phyloP scores from a whole-genome alignment of 176 grass and related monocot genomes.

The Carex pumila region DNA sequence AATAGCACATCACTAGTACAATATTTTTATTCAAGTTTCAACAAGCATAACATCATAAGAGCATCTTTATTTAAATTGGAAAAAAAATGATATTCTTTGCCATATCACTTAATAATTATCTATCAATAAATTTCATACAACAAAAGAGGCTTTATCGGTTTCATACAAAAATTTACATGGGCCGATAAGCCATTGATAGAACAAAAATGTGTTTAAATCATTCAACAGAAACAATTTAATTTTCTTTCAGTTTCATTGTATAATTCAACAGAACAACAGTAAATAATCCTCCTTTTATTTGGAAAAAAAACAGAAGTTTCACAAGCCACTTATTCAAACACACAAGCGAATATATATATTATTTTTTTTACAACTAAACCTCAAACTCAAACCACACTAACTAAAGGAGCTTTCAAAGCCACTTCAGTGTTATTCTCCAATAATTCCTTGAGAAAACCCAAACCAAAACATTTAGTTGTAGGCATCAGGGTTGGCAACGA shows the following conservation, averaged over 20 bases:
- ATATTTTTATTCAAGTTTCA: too few relatives aligned
- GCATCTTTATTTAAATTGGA: too few relatives aligned
- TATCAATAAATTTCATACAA: too few relatives aligned
- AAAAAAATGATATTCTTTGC: too few relatives aligned
- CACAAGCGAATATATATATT: neutral
- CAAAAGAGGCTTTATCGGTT: too few relatives aligned
- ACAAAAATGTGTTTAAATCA: neutral
- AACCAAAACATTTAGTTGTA: slow-evolving; percentile 38
- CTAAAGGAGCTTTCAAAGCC: neutral
- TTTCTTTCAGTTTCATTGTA: neutral
- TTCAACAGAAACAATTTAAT: neutral
- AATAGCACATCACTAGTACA: too few relatives aligned
- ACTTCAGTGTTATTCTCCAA: neutral
- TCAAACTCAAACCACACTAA: neutral
- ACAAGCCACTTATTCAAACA: neutral
- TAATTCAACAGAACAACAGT: neutral
- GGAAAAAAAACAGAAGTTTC: neutral
- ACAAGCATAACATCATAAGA: too few relatives aligned
- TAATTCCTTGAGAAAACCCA: neutral
- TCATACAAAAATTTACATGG: too few relatives aligned
- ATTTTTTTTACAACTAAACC: neutral
- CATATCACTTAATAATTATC: too few relatives aligned
- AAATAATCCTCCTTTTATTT: neutral
- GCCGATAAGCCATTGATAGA: too few relatives aligned
- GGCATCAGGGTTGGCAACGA: slow-evolving; percentile 51